Conservation (phyloP, 1,139 yeast species). For the Torulaspora globosa region DNA sequence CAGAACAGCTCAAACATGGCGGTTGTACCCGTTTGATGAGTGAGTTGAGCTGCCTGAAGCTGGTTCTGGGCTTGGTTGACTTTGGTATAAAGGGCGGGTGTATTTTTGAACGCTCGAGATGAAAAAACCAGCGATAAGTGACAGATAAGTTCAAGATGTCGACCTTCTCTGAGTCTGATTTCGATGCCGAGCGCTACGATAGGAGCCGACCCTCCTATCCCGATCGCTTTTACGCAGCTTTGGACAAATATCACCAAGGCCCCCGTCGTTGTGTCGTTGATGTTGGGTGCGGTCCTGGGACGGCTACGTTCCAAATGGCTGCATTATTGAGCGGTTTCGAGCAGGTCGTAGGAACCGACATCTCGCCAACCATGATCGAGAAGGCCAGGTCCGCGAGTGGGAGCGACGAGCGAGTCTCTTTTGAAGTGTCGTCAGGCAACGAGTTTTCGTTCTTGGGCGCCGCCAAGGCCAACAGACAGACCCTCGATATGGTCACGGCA, state of each 20-base stretch:
- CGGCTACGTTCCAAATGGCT: constrained; percentile 57
- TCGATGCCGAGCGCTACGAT: constrained; percentile 56
- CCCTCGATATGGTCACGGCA: constrained; percentile 59
- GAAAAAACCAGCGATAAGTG: neutral
- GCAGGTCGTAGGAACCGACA: constrained; percentile 63
- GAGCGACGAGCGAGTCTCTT: constrained; percentile 11
- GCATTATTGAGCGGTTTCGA: constrained; percentile 37
- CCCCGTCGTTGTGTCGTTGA: constrained; percentile 48
- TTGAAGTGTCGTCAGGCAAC: constrained; percentile 38
- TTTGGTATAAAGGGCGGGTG: neutral
- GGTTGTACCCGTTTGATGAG: no score
- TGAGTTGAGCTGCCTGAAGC: no score
- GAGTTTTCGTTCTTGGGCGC: constrained; percentile 21
- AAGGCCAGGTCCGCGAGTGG: constrained; percentile 38
- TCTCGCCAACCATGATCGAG: constrained; percentile 59
- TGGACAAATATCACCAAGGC: constrained; percentile 44
- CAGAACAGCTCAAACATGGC: no score
- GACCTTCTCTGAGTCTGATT: constrained; percentile 56
- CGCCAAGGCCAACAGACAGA: constrained; percentile 16
- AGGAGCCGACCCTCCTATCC: constrained; percentile 68
- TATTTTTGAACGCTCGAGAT: neutral
- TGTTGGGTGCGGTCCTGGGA: constrained; percentile 84
- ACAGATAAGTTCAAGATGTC: constrained; percentile 44
- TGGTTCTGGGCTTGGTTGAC: neutral
- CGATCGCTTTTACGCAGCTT: constrained; percentile 44